Evolutionary conservation across 768 basidiomycete genomes (phyloP).

Genomic region (Mycena polygramma): DNA sequence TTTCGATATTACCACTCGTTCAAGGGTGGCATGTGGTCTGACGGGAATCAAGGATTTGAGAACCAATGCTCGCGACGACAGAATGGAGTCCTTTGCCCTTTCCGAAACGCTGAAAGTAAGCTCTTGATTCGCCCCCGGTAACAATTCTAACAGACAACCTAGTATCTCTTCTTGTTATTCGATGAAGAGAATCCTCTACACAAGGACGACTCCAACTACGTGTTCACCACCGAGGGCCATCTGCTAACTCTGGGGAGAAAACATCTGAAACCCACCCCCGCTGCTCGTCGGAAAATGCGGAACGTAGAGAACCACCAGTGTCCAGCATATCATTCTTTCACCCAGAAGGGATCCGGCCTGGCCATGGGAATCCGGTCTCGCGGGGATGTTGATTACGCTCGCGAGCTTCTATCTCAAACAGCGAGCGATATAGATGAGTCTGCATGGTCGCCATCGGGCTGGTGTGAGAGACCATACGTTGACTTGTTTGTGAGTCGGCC

Average conservation of each 20-base stretch:
- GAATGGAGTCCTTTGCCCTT: constrained; percentile 98
- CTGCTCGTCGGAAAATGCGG: constrained; percentile 70
- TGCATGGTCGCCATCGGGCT: constrained; percentile 78
- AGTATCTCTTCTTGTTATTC: constrained; percentile 96
- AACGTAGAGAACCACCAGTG: constrained; percentile 80
- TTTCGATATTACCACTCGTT: constrained; percentile 76
- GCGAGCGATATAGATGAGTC: constrained; percentile 64
- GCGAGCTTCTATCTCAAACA: constrained; percentile 71
- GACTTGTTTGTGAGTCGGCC: constrained; percentile 73
- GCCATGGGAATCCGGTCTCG: constrained; percentile 78
- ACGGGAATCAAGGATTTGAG: constrained; percentile 85
- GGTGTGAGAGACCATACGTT: constrained; percentile 79
- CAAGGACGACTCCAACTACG: constrained; percentile 84
- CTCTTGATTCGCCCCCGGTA: not conserved
- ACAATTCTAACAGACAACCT: not conserved
- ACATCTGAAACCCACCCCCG: constrained; percentile 69
- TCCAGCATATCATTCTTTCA: constrained; percentile 71
- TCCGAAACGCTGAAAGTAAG: constrained; percentile 91
- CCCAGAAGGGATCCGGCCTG: constrained; percentile 60
- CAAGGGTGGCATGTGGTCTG: constrained; percentile 90
- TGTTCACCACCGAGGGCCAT: constrained; percentile 97
- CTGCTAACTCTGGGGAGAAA: constrained; percentile 74
- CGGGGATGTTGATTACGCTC: constrained; percentile 84
- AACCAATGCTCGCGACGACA: constrained; percentile 84
- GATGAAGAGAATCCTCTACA: constrained; percentile 86